These are phyloP conservation scores for Pisolithus microcarpus DNA, from an alignment of 768 basidiomycete genomes.

Conservation along the genomic window DNA sequence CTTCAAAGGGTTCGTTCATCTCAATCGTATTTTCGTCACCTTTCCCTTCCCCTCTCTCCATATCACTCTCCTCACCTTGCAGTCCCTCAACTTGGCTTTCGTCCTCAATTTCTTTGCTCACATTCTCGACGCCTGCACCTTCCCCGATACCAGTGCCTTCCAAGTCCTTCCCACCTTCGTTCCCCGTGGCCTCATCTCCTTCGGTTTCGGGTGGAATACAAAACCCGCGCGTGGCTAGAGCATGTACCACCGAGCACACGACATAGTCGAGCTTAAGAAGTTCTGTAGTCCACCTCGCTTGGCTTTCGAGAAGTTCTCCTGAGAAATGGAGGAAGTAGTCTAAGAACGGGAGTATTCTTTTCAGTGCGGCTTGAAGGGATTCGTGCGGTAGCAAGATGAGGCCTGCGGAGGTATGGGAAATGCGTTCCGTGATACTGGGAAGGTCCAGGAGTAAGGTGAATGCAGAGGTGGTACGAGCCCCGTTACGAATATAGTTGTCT, in stretches of 20 bases:
- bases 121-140: slow-evolving; percentile 77
- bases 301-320: slow-evolving; percentile 49
- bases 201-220: slow-evolving; percentile 82
- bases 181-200: slow-evolving; percentile 40
- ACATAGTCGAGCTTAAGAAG: slow-evolving; percentile 82
- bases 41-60: slow-evolving; percentile 33
- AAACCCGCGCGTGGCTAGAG: slow-evolving; percentile 81
- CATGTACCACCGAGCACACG: slow-evolving; percentile 63
- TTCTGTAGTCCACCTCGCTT: slow-evolving; percentile 62
- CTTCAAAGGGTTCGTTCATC: slow-evolving; percentile 87
- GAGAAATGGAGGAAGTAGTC: no score
- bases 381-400: no score
- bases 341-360: no score
- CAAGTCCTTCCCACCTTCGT: slow-evolving; percentile 36
- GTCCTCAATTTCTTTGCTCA: slow-evolving; percentile 92
- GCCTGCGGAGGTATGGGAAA: no score
- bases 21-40: slow-evolving; percentile 78
- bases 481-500: no score
- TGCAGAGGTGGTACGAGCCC: no score
- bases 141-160: slow-evolving; percentile 84
- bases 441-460: no score
- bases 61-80: slow-evolving; percentile 34
- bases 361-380: no score
- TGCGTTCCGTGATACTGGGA: no score
- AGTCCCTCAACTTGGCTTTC: slow-evolving; percentile 96